phyloP scores from a whole-genome alignment of 371 early-diverging fungal genomes.

The Haplosporangium sp. region DNA sequence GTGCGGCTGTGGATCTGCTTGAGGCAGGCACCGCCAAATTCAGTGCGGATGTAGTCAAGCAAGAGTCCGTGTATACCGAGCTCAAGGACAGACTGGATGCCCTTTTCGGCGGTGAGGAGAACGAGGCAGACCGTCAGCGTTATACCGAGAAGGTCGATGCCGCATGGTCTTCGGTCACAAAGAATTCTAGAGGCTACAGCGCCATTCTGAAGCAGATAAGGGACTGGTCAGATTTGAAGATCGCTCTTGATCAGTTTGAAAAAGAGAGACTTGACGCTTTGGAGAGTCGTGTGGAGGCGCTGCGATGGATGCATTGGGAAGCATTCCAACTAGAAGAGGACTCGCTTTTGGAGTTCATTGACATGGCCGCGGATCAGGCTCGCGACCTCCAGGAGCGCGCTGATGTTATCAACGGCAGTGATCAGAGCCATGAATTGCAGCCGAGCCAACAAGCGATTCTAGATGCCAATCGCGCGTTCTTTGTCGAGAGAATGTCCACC shows the following conservation, averaged over 20 bases:
- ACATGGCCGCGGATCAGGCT: constrained; percentile 21
- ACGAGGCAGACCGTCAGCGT: constrained; percentile 11
- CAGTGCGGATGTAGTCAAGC: constrained; percentile 7
- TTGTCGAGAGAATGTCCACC: constrained; percentile 21
- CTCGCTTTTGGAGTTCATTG: constrained; percentile 25
- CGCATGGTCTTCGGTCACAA: constrained; percentile 29
- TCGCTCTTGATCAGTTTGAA: constrained; percentile 30
- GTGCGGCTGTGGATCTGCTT: constrained; percentile 2
- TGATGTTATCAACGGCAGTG: constrained; percentile 7
- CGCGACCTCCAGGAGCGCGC: constrained; percentile 24
- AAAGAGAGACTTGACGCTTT: constrained; percentile 37
- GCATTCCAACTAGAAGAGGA: constrained; percentile 46
- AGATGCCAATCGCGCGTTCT: constrained; percentile 24
- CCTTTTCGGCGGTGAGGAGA: constrained; percentile 15
- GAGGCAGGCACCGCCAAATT: constrained; percentile 16
- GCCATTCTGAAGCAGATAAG: constrained; percentile 37
- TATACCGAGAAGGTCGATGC: constrained; percentile 17
- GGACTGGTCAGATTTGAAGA: constrained; percentile 32
- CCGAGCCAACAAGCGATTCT: constrained; percentile 25
- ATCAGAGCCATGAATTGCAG: constrained; percentile 3
- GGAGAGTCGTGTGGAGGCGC: constrained; percentile 47
- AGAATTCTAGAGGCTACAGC: constrained; percentile 13
- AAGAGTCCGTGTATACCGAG: constrained; percentile 16
- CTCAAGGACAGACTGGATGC: constrained; percentile 23
- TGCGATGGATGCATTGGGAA: constrained; percentile 55